A percentile compares a stretch with the other conserved stretches of the same genome.
Evolutionary conservation across 306 rosid genomes (phyloP).

Genomic region (Prunus dulcis): DNA sequence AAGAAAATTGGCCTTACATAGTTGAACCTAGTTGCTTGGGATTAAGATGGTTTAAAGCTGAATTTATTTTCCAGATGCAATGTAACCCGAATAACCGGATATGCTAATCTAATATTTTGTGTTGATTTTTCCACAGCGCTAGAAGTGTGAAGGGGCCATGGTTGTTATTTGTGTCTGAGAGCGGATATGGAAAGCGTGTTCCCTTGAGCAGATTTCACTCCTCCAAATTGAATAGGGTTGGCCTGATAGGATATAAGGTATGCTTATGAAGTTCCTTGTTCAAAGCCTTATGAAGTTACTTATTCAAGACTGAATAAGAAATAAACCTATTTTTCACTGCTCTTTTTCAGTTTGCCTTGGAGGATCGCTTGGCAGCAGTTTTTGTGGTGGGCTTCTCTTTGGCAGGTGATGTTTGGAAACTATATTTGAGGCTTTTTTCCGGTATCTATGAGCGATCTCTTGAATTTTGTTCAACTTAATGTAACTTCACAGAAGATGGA

Average conservation of each 20-base stretch:
- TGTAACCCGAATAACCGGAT: neutral
- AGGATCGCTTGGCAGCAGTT: constrained; percentile 88
- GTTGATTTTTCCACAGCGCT: constrained; percentile 30
- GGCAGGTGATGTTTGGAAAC: constrained; percentile 50
- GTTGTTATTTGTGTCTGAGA: constrained; percentile 93
- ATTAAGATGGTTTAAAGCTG: neutral
- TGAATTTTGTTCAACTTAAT: neutral
- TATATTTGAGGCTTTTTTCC: neutral
- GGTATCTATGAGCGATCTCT: neutral
- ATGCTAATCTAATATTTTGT: neutral
- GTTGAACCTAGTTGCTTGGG: neutral
- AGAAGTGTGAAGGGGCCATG: constrained; percentile 71
- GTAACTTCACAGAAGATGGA: constrained; percentile 63
- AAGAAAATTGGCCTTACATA: neutral
- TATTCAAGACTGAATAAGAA: no score
- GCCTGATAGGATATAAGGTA: constrained; percentile 96
- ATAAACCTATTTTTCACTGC: neutral
- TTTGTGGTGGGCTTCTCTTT: constrained; percentile 86
- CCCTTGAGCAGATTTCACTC: constrained; percentile 75
- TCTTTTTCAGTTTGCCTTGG: constrained; percentile 58
- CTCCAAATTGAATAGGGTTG: constrained; percentile 79
- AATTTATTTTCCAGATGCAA: neutral
- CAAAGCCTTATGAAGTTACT: neutral
- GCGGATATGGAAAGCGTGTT: constrained; percentile 92
- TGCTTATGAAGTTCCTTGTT: neutral